Percentiles rank a stretch among this genome's conserved stretches.
phyloP scores from a whole-genome alignment of 2,329 filamentous ascomycete genomes.

The Colletotrichum sp. region DNA sequence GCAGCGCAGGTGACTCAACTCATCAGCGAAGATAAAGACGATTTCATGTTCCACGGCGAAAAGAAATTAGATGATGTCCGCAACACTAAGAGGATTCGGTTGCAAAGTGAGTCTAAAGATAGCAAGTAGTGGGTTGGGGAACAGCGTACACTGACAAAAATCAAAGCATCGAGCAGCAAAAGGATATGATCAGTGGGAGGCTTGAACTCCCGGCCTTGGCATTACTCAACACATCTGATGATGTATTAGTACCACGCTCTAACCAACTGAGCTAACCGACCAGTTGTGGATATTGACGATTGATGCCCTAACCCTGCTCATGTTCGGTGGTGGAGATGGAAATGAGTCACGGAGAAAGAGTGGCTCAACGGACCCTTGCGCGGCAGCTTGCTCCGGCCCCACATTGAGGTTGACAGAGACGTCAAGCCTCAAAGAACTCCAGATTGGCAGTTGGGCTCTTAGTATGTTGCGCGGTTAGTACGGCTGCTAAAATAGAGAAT shows the following conservation, averaged over 20 bases:
- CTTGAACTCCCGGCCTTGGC: slow-evolving; percentile 22
- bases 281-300: neutral
- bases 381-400: neutral
- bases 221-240: slow-evolving; percentile 9
- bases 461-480: neutral
- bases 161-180: neutral
- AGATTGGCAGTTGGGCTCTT: neutral
- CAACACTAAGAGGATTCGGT: neutral
- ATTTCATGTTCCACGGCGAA: neutral
- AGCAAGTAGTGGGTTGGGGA: neutral
- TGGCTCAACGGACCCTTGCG: neutral
- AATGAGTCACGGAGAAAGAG: neutral
- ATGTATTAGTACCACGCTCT: slow-evolving; percentile 22
- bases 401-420: neutral
- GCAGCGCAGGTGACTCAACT: neutral
- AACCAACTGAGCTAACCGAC: slow-evolving; percentile 22
- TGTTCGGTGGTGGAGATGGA: neutral
- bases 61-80: neutral
- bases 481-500: neutral
- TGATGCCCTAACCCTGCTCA: neutral
- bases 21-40: neutral
- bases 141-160: neutral
- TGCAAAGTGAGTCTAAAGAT: neutral
- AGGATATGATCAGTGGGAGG: slow-evolving; percentile 16
- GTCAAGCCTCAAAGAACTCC: neutral